Conservation (phyloP, 2,329 filamentous ascomycete genomes). For the Ceratocystis variospora region DNA sequence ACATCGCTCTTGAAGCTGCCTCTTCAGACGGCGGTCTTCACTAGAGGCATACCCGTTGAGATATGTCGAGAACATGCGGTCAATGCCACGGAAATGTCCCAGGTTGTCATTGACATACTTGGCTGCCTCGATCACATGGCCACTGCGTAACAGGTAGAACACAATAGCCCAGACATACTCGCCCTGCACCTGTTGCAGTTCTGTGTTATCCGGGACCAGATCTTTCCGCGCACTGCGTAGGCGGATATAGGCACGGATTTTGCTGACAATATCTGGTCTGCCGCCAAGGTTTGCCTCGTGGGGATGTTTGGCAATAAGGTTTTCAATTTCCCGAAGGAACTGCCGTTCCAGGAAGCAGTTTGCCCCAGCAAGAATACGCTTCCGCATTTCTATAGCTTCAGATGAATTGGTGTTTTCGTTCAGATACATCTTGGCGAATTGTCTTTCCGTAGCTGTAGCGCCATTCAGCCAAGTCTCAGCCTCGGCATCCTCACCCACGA, state of each 20-base stretch:
- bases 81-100: slow-evolving; percentile 73
- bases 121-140: slow-evolving; percentile 70
- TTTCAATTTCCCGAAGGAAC: slow-evolving; percentile 67
- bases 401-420: slow-evolving; percentile 56
- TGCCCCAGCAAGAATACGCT: slow-evolving; percentile 66
- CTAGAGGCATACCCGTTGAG: slow-evolving; percentile 70
- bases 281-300: slow-evolving; percentile 82
- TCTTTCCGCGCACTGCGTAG: slow-evolving; percentile 69
- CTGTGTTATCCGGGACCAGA: slow-evolving; percentile 64
- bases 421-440: slow-evolving; percentile 63
- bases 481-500: slow-evolving; percentile 58
- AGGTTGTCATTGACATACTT: slow-evolving; percentile 72
- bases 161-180: slow-evolving; percentile 91
- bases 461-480: slow-evolving; percentile 45
- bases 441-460: slow-evolving; percentile 57
- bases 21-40: slow-evolving; percentile 60
- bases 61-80: slow-evolving; percentile 79
- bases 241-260: slow-evolving; percentile 83
- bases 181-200: slow-evolving; percentile 64
- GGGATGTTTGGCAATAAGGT: slow-evolving; percentile 65
- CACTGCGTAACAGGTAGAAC: slow-evolving; percentile 78
- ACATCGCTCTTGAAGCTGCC: slow-evolving; percentile 73
- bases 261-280: slow-evolving; percentile 73
- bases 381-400: slow-evolving; percentile 54
- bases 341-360: slow-evolving; percentile 66